phyloP scores from a whole-genome alignment of 805 yeast genomes.

The Barnettozyma siamensis region DNA sequence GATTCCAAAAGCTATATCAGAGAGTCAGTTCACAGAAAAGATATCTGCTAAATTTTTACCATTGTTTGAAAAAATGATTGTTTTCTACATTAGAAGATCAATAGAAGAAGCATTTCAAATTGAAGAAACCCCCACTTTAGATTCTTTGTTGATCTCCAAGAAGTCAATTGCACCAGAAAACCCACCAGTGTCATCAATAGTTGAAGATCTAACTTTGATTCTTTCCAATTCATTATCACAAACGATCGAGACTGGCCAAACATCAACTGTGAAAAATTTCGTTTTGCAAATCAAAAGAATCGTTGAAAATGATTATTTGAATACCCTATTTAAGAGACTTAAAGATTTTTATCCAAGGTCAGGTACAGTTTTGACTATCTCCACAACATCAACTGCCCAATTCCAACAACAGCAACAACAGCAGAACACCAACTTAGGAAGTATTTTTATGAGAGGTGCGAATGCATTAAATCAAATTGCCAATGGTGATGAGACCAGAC shows the following conservation, averaged over 20 bases:
- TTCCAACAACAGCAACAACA: conserved; percentile 14
- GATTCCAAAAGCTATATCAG: conserved; percentile 47
- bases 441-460: conserved; percentile 39
- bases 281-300: conserved; percentile 51
- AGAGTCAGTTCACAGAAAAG: conserved; percentile 52
- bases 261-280: conserved; percentile 46
- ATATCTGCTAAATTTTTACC: conserved; percentile 48
- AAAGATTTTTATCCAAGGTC: conserved; percentile 38
- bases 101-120: conserved; percentile 74
- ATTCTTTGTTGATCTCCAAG: conserved; percentile 26
- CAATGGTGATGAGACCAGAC: conserved; percentile 39
- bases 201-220: conserved; percentile 78
- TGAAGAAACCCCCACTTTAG: conserved; percentile 67
- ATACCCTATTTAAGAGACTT: conserved; percentile 45
- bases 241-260: conserved; percentile 67
- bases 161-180: conserved; percentile 39
- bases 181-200: conserved; percentile 71
- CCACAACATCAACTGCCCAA: conserved; percentile 8
- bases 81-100: conserved; percentile 69
- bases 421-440: conserved; percentile 21
- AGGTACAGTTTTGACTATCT: conserved; percentile 25
- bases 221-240: conserved; percentile 62
- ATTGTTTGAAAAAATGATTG: conserved; percentile 56
- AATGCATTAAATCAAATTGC: conserved; percentile 35
- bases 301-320: conserved; percentile 58